Percentiles rank a stretch among this genome's conserved stretches.
These are phyloP conservation scores for Pseudonectria buxi DNA, from an alignment of 2,329 filamentous ascomycete genomes.

Conservation along the genomic window DNA sequence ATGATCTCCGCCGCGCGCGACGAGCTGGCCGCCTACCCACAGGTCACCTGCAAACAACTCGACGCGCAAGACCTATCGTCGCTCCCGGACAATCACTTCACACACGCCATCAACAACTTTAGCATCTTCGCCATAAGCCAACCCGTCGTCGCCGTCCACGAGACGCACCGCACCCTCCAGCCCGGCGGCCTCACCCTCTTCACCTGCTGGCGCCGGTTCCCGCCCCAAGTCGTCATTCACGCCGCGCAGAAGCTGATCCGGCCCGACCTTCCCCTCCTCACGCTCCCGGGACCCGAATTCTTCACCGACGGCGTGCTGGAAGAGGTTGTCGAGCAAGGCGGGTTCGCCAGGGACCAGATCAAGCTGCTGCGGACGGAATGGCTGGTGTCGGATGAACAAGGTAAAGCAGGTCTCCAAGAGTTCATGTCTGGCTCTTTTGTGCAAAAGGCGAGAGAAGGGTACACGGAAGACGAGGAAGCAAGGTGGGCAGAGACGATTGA, in stretches of 20 bases:
- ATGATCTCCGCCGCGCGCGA: conserved; percentile 13
- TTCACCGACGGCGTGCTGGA: conserved; percentile 16
- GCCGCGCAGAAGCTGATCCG: conserved; percentile 21
- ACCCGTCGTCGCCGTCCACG: conserved; percentile 17
- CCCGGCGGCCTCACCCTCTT: conserved; percentile 21
- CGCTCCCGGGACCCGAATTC: conserved; percentile 20
- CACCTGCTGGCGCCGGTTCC: conserved; percentile 20
- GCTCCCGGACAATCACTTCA: conserved; percentile 12
- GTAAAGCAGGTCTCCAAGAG: conserved; percentile 13
- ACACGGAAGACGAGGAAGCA: conserved; percentile 14
- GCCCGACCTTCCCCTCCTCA: conserved; percentile 21
- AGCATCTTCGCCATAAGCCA: conserved; percentile 23
- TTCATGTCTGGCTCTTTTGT: conserved; percentile 18
- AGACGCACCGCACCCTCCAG: conserved; percentile 24
- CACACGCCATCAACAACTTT: conserved; percentile 25
- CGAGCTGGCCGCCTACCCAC: conserved; percentile 4
- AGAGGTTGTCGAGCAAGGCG: conserved; percentile 13
- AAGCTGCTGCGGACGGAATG: conserved; percentile 5
- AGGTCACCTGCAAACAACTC: conserved; percentile 6
- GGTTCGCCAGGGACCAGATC: conserved; percentile 13
- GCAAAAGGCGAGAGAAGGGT: conserved; percentile 13
- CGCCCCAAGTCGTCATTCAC: conserved; percentile 17
- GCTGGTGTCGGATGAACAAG: conserved; percentile 8
- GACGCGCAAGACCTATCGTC: conserved; percentile 17
- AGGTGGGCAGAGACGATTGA: conserved; percentile 17